These are phyloP conservation scores for Colletotrichum echinochloae DNA, from an alignment of 2,329 filamentous ascomycete species.

Conservation along the genomic window DNA sequence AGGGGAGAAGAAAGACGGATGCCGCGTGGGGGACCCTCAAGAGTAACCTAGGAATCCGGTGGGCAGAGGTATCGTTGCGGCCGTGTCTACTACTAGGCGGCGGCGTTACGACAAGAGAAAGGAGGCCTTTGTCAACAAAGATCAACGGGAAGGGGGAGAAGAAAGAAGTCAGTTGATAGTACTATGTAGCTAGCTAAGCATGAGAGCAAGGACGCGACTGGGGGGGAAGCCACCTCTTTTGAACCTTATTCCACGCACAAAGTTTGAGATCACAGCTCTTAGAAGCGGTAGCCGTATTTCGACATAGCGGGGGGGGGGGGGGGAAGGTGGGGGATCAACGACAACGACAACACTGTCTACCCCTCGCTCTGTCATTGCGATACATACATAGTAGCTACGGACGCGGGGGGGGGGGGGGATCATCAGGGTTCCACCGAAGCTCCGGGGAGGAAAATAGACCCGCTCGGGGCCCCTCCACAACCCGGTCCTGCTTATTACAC, in stretches of 20 bases:
- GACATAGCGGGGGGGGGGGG: slow-evolving; percentile 11
- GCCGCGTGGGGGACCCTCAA: background rate
- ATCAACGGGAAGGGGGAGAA: background rate
- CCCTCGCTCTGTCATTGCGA: background rate
- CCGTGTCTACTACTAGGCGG: background rate
- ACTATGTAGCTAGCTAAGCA: background rate
- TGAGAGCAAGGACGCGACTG: background rate
- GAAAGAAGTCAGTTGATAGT: background rate
- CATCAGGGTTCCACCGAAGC: slow-evolving; percentile 9
- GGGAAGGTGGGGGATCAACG: background rate
- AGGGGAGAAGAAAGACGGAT: background rate
- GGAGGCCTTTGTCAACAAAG: slow-evolving; percentile 1
- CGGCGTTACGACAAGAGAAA: background rate
- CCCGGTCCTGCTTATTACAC: slow-evolving; percentile 25
- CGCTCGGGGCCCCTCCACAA: slow-evolving; percentile 25
- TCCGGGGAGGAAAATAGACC: slow-evolving; percentile 19
- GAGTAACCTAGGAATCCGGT: background rate
- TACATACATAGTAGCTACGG: background rate
- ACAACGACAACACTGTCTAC: background rate
- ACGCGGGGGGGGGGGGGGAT: background rate
- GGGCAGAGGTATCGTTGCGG: background rate
- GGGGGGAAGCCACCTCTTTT: slow-evolving; percentile 25
- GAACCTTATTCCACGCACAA: slow-evolving; percentile 24
- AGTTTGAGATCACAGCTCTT: slow-evolving; percentile 3
- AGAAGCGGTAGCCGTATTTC: background rate